Evolutionary conservation across 2,329 filamentous ascomycete genomes (phyloP).

Genomic region (Aspergillus sp.): DNA sequence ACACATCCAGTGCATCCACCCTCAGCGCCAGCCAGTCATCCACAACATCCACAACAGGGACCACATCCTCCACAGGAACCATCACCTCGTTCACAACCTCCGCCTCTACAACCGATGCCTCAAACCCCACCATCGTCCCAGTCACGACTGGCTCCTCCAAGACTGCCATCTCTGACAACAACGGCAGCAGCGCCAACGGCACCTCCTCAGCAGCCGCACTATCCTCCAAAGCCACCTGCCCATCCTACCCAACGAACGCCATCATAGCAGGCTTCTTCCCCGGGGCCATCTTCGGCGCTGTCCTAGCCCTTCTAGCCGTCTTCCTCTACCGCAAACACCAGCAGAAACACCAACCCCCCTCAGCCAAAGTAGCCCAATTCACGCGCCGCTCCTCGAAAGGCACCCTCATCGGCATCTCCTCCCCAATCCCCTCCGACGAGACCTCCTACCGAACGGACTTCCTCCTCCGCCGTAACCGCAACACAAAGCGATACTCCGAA

Average conservation of each 20-base stretch:
- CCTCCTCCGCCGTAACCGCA: conserved; percentile 34
- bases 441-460: conserved; percentile 48
- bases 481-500: conserved; percentile 24
- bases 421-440: conserved; percentile 47
- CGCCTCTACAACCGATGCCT: conserved; percentile 21
- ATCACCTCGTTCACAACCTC: conserved; percentile 27
- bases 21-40: conserved; percentile 16
- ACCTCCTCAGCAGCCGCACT: conserved; percentile 6
- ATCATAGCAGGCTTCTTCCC: conserved; percentile 50
- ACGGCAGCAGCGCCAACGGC: conserved; percentile 13
- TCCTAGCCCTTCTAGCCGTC: conserved; percentile 57
- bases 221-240: conserved; percentile 28
- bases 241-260: conserved; percentile 44
- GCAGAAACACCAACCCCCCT: conserved; percentile 19
- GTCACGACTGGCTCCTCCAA: not conserved
- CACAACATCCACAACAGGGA: conserved; percentile 10
- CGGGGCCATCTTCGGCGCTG: conserved; percentile 46
- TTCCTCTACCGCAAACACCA: conserved; percentile 38
- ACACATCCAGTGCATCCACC: conserved; percentile 26
- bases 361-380: conserved; percentile 28
- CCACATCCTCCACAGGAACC: conserved; percentile 20
- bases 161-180: conserved; percentile 1
- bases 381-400: conserved; percentile 37
- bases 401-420: conserved; percentile 41
- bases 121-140: conserved; percentile 13